Conservation (phyloP, 2,329 filamentous ascomycete genomes). For the Lasiodiplodia sp. region DNA sequence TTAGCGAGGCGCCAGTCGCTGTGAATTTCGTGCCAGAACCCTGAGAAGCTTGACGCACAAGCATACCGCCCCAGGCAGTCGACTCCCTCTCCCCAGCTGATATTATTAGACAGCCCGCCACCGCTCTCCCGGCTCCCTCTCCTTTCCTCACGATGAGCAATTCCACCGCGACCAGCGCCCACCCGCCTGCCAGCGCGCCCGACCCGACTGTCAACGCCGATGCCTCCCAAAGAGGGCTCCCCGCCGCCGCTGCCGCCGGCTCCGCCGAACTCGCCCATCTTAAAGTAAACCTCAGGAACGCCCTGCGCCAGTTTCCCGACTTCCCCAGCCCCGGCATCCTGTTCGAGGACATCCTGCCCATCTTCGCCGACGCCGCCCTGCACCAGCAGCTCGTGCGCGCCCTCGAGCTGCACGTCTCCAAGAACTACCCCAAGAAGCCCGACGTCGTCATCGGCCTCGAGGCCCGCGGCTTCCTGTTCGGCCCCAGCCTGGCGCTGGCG, state of each 20-base stretch:
- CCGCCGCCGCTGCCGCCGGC: conserved; percentile 58
- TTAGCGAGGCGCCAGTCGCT: conserved; percentile 23
- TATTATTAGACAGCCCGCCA: conserved; percentile 20
- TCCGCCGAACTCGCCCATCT: conserved; percentile 66
- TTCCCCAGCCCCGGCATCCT: conserved; percentile 92
- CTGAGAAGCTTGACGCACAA: conserved; percentile 21
- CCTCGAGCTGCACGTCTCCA: conserved; percentile 80
- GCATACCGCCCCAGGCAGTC: conserved; percentile 28
- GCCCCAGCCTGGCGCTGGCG: conserved; percentile 83
- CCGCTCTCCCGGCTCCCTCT: conserved; percentile 17
- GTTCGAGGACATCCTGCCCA: conserved; percentile 97
- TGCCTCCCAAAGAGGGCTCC: conserved; percentile 56
- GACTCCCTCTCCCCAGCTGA: conserved; percentile 25
- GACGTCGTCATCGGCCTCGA: conserved; percentile 95
- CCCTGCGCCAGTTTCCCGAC: conserved; percentile 86
- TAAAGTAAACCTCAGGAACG: conserved; percentile 71
- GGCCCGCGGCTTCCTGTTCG: conserved; percentile 94
- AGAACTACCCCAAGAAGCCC: conserved; percentile 70
- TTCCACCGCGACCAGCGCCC: conserved; percentile 40
- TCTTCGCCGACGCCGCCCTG: conserved; percentile 79
- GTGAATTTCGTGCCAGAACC: conserved; percentile 26
- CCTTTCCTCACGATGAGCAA: conserved; percentile 27
- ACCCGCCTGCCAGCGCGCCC: conserved; percentile 42
- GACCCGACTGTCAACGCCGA: conserved; percentile 46
- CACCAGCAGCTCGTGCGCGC: conserved; percentile 82